Evolutionary conservation across 2,329 filamentous ascomycete genomes (phyloP), one percentile per base, ranked within the genome.

Genomic region (Pseudogymnoascus sp.): DNA sequence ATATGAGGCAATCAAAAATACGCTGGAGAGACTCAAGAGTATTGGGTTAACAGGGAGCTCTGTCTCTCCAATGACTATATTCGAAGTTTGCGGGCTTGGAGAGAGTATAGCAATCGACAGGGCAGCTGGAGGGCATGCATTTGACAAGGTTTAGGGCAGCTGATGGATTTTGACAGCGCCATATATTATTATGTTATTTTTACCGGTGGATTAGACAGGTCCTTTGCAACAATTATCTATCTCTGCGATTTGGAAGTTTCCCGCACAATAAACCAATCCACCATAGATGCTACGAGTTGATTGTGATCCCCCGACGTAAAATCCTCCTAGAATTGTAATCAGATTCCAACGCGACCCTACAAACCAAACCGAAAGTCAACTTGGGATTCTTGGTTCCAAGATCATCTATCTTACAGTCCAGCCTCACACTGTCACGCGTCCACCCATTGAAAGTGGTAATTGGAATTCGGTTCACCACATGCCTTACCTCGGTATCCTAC

Each of bases 1-100:
- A 0, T 79, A 79, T 59, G 66, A 72, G 10, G 78, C 76, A 3
- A 77, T 80, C 25, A 71, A 71, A 38, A 74, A 75, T 21, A 75
- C 71, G 6, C 65, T 78, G 14, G 63, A 70, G 5, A 68, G 69
- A 18, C 67, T 81, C 11, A 78, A 77, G 72, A 67, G 69, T 59
- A 69, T 70, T 18, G 76, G 76, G 0, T 8, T 59, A 16, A 69
- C 70, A 8, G 78, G 72, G 34, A 42, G 23, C 18, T 40, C 10
- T 38, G 23, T 60, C 23, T 40, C 64, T 5, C 62, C 56, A 37
- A 36, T 59, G 42, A 53, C 50, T 31, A 42, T 65, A 12, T 65
- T 65, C 10, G 44, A 63, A 8, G 56, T 63, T 25, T 65, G 64
- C 18, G 64, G 64, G 8, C 37, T 65, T 6, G 23, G 37, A 7